Base-by-base conservation (phyloP, 164 flowering plant genomes). In the Chimonanthus salicifolius region DNA sequence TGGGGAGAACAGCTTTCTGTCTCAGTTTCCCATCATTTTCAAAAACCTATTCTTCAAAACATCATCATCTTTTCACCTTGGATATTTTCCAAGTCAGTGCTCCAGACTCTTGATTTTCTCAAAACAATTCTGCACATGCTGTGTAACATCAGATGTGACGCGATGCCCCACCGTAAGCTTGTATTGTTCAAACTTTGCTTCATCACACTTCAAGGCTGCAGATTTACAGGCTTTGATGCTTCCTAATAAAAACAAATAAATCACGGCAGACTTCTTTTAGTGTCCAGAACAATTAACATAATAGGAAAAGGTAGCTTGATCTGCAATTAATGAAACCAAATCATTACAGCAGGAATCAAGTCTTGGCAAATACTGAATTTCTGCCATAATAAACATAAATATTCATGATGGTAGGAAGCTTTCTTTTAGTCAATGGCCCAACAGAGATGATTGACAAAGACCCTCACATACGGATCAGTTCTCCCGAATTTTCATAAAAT, bases 141-240 rank as follows among this genome's bases (percentile, higher is more conserved):
- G 80, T 50, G 71, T 78, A 68, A 72, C 70, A n/a, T 86, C 84
- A 2, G 76, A 80, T 4, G 89, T 72, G 66, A 85, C 81, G 13
- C 66, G 68, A 62, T 76, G 79, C 49, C 90, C 87, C 45, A 72
- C 80, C 43, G 71, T 50, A 75, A 86, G 86, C 77, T 88, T 89
- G 81, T 78, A 83, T 21, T 86, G 89, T 75, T 89, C 92, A 77
- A 88, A 87, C 68, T 91, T 92, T 49, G 75, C 76, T 76, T 88
- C 90, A 2, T 91, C 98, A 67, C 88, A 87, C 80, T 87, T 89
- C 85, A 87, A 76, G 63, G 94, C 94, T 7, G 88, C 86, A 70
- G 67, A 71, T 84, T 78, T 91, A 76, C 98, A 91, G 7, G 91
- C 91, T 82, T 46, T 86, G 71, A 89, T 85, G 65, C 87, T 85